Evolutionary conservation across 2,329 filamentous ascomycete species (phyloP).

Genomic region (Phialophora tarda): DNA sequence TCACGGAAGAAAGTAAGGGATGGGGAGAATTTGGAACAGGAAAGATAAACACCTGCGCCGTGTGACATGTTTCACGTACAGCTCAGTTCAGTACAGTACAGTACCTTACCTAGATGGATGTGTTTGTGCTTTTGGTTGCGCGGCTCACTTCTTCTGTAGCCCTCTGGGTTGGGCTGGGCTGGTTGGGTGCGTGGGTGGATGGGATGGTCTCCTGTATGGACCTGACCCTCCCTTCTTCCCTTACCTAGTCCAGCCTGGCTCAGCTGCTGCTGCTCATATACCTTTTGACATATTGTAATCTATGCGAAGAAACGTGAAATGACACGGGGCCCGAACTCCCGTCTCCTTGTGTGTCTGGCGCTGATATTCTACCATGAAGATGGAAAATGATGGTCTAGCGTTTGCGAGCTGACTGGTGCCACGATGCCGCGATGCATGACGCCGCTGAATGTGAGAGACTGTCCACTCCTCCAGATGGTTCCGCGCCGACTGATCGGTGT

Average conservation of each 20-base stretch:
- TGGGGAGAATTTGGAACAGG: background rate
- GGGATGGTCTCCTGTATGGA: background rate
- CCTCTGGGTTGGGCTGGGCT: background rate
- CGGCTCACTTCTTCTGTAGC: background rate
- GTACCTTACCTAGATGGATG: background rate
- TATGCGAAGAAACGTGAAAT: background rate
- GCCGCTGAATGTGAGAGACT: slow-evolving; percentile 18
- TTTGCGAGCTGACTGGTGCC: background rate
- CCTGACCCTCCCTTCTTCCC: background rate
- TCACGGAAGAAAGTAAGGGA: background rate
- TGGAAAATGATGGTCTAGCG: too few relatives aligned
- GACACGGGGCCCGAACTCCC: background rate
- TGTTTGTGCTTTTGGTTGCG: background rate
- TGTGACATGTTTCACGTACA: background rate
- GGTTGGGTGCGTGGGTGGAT: background rate
- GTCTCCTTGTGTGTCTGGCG: background rate
- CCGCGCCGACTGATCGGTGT: background rate
- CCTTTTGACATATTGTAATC: background rate
- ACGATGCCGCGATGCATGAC: too few relatives aligned
- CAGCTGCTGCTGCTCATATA: background rate
- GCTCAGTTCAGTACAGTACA: background rate
- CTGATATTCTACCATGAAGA: background rate
- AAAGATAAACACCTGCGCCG: background rate
- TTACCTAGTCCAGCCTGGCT: background rate
- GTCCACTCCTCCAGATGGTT: slow-evolving; percentile 20